phyloP scores from a whole-genome alignment of 805 yeast species.

The Myxozyma mucilagina region DNA sequence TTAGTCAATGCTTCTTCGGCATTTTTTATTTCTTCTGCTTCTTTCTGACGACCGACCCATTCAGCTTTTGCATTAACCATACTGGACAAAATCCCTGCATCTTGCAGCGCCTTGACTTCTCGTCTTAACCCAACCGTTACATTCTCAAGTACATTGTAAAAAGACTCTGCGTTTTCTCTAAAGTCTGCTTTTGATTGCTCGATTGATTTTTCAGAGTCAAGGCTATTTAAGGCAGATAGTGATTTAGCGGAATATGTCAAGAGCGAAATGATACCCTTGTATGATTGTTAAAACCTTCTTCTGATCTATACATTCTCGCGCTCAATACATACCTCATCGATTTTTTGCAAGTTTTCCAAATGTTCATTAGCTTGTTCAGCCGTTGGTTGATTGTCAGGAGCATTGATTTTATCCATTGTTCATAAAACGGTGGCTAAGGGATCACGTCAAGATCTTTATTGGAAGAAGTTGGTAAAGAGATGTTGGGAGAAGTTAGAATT shows the following conservation, averaged over 20 bases:
- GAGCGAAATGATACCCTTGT: slow-evolving; percentile 17
- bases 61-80: slow-evolving; percentile 27
- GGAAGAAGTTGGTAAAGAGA: neutral
- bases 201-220: neutral
- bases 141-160: slow-evolving; percentile 15
- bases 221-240: slow-evolving; percentile 14
- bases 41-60: slow-evolving; percentile 25
- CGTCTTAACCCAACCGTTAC: slow-evolving; percentile 18
- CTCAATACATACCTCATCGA: slow-evolving; percentile 22
- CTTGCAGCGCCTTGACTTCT: slow-evolving; percentile 25
- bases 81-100: slow-evolving; percentile 17
- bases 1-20: slow-evolving; percentile 15
- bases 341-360: slow-evolving; percentile 16
- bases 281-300: neutral
- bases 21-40: slow-evolving; percentile 5
- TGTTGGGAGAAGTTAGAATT: neutral
- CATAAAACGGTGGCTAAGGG: neutral
- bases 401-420: neutral
- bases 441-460: too few relatives aligned
- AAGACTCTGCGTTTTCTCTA: neutral
- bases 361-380: slow-evolving; percentile 18
- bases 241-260: slow-evolving; percentile 15
- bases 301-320: too few relatives aligned
- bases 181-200: slow-evolving; percentile 13
- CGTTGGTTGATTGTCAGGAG: neutral